Base-by-base conservation (phyloP, 345 rosid genomes). In the Corymbia maculata region DNA sequence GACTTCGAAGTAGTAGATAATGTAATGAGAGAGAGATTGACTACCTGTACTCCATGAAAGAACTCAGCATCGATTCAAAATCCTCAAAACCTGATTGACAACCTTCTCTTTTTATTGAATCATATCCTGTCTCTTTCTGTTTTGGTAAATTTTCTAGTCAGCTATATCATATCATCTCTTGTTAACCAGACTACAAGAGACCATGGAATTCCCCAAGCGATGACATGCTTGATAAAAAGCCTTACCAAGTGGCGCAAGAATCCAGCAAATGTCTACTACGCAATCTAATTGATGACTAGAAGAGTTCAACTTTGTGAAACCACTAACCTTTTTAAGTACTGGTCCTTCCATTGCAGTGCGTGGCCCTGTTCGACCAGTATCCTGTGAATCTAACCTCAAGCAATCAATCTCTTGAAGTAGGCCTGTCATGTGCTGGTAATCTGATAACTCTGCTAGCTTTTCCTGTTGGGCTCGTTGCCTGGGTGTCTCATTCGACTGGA, bases 11-110 rank as follows among this genome's bases (percentile, higher is more conserved):
- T 10, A 42, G 47, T 26, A 42, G 84, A 75, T 36, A 3, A 42
- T 10, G 21, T 75, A 21, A 21, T 42, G 84, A 75, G 19, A 17
- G 84, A 75, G 6, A 51, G 87, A 75, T 53, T 80, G 42, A 85
- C 55, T 86, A 95, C 96, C 97, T 95, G 91, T 93, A 93, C 88
- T 88, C 93, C 32, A 95, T 93, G 90, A 93, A 91, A 85, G 92
- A 85, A 85, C 90, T 88, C 32, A 92, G 91, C 85, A 93, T 93
- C 13, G 95, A 94, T 45, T 92, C 92, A 87, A 94, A 93, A 70
- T 94, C 94, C 85, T 88, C 86, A 85, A 95, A 94, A 88, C 94
- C 95, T 51, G 91, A 90, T 90, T 79, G 92, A 86, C 89, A 93
- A 64, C 93, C 94, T 75, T 90, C 94, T 91, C 90, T 88, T 26